phyloP scores from a whole-genome alignment of 2,329 filamentous ascomycete species.

The Xylaria sp. region DNA sequence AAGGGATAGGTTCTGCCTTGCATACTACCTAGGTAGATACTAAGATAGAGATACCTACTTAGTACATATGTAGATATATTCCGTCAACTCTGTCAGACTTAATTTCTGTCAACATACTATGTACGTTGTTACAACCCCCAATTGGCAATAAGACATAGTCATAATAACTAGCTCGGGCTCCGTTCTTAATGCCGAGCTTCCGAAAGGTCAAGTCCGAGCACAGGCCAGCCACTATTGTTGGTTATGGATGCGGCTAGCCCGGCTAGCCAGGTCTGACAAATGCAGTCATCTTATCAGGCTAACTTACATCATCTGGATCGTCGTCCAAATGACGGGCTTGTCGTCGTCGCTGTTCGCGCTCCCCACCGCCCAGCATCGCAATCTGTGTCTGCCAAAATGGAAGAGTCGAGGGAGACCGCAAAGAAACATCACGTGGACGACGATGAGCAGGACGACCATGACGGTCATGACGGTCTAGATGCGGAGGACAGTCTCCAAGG shows the following conservation, averaged over 20 bases:
- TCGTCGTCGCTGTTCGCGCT: background rate
- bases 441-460: constrained; percentile 29
- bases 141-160: no score
- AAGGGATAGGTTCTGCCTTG: no score
- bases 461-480: constrained; percentile 46
- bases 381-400: constrained; percentile 28
- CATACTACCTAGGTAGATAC: no score
- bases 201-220: constrained; percentile 35
- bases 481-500: constrained; percentile 43
- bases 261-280: constrained; percentile 6
- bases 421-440: constrained; percentile 35
- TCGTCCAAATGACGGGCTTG: constrained; percentile 7
- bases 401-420: constrained; percentile 21
- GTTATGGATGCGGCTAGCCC: no score
- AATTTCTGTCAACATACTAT: no score
- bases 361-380: background rate
- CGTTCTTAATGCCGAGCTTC: constrained; percentile 32
- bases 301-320: constrained; percentile 26
- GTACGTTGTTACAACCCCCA: no score
- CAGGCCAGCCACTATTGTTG: background rate
- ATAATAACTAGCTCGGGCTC: constrained; percentile 11
- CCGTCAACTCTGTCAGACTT: no score
- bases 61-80: no score
- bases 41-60: no score
- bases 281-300: constrained; percentile 37